Percentiles rank a stretch among this genome's conserved stretches.
Conservation (phyloP, 2,329 filamentous ascomycete species). For the Pleurostoma richardsiae region DNA sequence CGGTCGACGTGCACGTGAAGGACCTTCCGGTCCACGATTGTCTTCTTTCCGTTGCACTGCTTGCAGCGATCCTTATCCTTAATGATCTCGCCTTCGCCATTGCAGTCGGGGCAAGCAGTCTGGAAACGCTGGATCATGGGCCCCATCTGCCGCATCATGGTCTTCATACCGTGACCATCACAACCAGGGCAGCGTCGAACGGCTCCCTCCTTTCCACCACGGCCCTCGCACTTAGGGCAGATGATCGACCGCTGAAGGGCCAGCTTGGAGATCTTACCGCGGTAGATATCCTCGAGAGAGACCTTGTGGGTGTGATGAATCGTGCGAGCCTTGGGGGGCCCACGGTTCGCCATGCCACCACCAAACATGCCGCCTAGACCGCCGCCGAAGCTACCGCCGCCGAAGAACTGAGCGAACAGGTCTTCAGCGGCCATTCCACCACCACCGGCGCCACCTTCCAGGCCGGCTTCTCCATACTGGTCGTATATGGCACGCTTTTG, state of each 20-base stretch:
- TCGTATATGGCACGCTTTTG: constrained; percentile 93
- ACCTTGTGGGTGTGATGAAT: constrained; percentile 99
- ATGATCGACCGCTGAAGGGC: constrained; percentile 97
- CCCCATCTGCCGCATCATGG: constrained; percentile 99
- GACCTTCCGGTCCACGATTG: constrained; percentile 92
- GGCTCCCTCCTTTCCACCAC: constrained; percentile 96
- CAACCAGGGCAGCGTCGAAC: constrained; percentile 89
- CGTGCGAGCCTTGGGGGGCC: constrained; percentile 83
- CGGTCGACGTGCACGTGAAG: constrained; percentile 96
- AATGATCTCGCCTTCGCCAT: constrained; percentile 94
- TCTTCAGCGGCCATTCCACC: constrained; percentile 94
- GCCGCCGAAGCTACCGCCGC: constrained; percentile 64
- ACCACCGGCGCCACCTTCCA: constrained; percentile 77
- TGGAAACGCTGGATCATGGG: constrained; percentile 99
- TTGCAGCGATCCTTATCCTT: constrained; percentile 98
- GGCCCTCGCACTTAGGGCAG: constrained; percentile 88
- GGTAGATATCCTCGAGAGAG: constrained; percentile 95
- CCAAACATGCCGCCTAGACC: constrained; percentile 77
- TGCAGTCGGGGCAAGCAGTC: constrained; percentile 97
- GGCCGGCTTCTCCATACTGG: constrained; percentile 94
- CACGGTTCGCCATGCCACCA: constrained; percentile 71
- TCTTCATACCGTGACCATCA: constrained; percentile 96
- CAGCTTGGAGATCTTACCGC: constrained; percentile 94
- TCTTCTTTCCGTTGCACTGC: constrained; percentile 96
- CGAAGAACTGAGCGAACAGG: constrained; percentile 95